Conservation (phyloP, 352 stramenopile genomes). For the Phytophthora pluvialis region DNA sequence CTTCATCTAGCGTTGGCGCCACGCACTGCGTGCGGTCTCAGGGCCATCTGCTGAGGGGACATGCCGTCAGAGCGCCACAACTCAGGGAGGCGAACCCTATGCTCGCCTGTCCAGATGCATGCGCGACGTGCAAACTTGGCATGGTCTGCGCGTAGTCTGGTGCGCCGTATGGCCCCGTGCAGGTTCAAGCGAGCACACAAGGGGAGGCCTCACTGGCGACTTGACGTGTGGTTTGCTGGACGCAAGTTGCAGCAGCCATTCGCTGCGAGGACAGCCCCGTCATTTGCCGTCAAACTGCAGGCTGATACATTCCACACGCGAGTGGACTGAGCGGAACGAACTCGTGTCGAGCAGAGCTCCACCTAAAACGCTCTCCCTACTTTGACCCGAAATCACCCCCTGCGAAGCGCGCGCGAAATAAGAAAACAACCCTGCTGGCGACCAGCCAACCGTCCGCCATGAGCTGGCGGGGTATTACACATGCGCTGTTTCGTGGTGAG, state of each 20-base stretch:
- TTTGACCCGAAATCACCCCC: neutral
- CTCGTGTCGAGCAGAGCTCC: neutral
- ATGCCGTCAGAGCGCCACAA: constrained; percentile 6
- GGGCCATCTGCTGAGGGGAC: constrained; percentile 4
- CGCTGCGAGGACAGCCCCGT: constrained; percentile 15
- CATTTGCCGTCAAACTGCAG: constrained; percentile 13
- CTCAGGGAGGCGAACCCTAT: neutral
- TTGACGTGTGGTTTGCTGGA: constrained; percentile 26
- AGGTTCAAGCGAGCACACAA: constrained; percentile 16
- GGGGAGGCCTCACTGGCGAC: constrained; percentile 14
- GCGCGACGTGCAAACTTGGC: constrained; percentile 12
- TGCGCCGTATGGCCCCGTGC: neutral
- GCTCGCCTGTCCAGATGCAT: constrained; percentile 4
- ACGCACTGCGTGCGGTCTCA: neutral
- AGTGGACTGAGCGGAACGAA: constrained; percentile 5
- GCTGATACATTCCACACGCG: constrained; percentile 30
- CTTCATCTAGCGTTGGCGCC: neutral
- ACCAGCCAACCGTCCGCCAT: constrained; percentile 3
- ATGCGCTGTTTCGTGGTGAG: constrained; percentile 32
- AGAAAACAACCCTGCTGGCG: neutral
- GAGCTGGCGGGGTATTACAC: constrained; percentile 32
- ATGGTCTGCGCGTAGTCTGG: neutral
- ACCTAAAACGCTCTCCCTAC: constrained; percentile 15
- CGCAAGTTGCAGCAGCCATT: constrained; percentile 26
- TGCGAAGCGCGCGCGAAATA: constrained; percentile 2